Conservation (phyloP, 495 filamentous ascomycete species). For the Penicillium verhagenii region DNA sequence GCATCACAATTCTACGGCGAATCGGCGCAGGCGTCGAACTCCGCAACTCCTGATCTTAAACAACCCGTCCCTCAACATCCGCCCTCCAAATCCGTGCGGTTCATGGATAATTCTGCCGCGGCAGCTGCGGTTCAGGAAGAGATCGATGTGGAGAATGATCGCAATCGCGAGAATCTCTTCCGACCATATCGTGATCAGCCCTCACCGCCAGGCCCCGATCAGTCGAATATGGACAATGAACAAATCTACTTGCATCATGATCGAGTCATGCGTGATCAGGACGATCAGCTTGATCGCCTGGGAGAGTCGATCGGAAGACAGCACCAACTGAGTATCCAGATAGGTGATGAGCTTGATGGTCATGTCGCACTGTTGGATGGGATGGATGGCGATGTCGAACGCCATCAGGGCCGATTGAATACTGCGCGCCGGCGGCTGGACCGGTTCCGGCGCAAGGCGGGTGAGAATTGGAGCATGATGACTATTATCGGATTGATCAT, state of each 20-base stretch:
- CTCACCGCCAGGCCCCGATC: conserved; percentile 59
- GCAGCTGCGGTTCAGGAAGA: conserved; percentile 36
- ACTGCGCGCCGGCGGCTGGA: conserved; percentile 69
- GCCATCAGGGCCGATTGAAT: conserved; percentile 73
- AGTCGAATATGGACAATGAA: conserved; percentile 68
- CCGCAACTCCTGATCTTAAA: conserved; percentile 49
- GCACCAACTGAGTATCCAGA: conserved; percentile 89
- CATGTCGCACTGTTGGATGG: conserved; percentile 88
- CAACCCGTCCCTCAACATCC: conserved; percentile 49
- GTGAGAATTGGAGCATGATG: conserved; percentile 77
- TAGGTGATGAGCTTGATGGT: conserved; percentile 91
- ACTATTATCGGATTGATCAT: conserved; percentile 75
- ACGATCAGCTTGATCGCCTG: conserved; percentile 86
- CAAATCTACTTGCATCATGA: conserved; percentile 86
- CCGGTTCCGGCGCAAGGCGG: conserved; percentile 66
- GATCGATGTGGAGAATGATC: conserved; percentile 48
- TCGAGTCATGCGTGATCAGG: conserved; percentile 78
- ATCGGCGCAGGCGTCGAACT: conserved; percentile 61
- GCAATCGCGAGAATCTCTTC: conserved; percentile 62
- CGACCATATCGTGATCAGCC: conserved; percentile 61
- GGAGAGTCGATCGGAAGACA: conserved; percentile 87
- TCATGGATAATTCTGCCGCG: conserved; percentile 64
- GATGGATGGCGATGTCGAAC: conserved; percentile 76
- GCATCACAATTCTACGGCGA: conserved; percentile 62
- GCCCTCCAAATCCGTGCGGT: conserved; percentile 81